Percentiles rank a stretch among this genome's conserved stretches.
These are phyloP conservation scores for Erysiphe pulchra DNA, from an alignment of 2,329 filamentous ascomycete species.

Conservation along the genomic window DNA sequence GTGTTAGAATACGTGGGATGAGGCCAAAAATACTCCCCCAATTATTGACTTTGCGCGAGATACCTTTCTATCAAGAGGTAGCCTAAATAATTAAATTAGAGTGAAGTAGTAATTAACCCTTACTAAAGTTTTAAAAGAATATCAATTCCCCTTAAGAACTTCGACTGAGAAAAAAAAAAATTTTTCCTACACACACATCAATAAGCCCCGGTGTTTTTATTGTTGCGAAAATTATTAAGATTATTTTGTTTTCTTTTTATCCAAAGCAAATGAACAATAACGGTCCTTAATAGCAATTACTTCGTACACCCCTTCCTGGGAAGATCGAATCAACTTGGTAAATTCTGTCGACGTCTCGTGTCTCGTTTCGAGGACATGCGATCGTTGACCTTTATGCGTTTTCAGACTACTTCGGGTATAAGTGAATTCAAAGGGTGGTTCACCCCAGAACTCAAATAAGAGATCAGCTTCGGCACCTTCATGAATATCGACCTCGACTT, in stretches of 20 bases:
- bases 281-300: conserved; percentile 88
- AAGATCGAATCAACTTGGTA: conserved; percentile 57
- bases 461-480: conserved; percentile 89
- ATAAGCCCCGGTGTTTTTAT: no score
- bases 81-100: no score
- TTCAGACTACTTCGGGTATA: conserved; percentile 70
- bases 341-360: conserved; percentile 67
- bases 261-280: conserved; percentile 68
- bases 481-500: conserved; percentile 73
- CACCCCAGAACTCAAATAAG: conserved; percentile 82
- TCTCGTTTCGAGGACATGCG: conserved; percentile 66
- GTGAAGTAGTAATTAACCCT: no score
- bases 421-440: conserved; percentile 91
- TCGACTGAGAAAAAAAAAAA: no score
- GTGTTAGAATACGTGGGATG: no score
- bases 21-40: no score
- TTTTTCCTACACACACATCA: no score
- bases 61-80: no score
- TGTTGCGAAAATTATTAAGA: not conserved
- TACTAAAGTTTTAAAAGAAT: no score
- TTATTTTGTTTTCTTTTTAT: conserved; percentile 25
- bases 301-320: conserved; percentile 90
- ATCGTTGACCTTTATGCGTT: conserved; percentile 47
- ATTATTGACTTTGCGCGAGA: no score
- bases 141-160: no score